A percentile compares a stretch with the other conserved stretches of the same genome.
phyloP scores from a whole-genome alignment of 1,139 yeast genomes.

The Candida sp. region DNA sequence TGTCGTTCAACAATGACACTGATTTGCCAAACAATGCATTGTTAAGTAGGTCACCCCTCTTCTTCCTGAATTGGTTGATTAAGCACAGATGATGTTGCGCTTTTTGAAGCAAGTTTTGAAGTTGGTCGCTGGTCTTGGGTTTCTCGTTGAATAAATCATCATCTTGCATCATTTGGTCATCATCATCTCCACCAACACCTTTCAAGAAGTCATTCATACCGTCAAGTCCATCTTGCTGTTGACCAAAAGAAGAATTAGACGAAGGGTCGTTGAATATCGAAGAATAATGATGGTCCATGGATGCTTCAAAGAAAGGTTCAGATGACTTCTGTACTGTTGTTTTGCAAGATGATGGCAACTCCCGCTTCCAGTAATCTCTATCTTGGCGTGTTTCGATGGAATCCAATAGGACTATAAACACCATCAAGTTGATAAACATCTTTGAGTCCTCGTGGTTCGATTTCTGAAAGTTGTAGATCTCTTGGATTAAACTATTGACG shows the following conservation, averaged over 20 bases:
- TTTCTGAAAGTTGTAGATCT: slow-evolving; percentile 23
- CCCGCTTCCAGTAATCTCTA: slow-evolving; percentile 29
- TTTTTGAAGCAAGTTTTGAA: slow-evolving; percentile 4
- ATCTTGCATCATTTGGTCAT: slow-evolving; percentile 14
- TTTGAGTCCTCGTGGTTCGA: slow-evolving; percentile 32
- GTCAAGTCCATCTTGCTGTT: slow-evolving; percentile 3
- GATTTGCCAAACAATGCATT: slow-evolving; percentile 11
- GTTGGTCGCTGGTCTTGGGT: slow-evolving; percentile 10
- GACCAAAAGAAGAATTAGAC: background rate
- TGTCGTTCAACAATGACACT: slow-evolving; percentile 13
- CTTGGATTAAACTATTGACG: slow-evolving; percentile 19
- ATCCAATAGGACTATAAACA: slow-evolving; percentile 23
- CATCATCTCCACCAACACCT: slow-evolving; percentile 14
- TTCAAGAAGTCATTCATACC: slow-evolving; percentile 8
- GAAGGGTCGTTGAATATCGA: slow-evolving; percentile 17
- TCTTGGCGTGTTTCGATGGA: slow-evolving; percentile 21
- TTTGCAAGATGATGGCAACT: slow-evolving; percentile 7
- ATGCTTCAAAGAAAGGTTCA: slow-evolving; percentile 8
- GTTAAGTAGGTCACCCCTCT: slow-evolving; percentile 6
- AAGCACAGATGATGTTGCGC: slow-evolving; percentile 7
- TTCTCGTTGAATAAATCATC: slow-evolving; percentile 16
- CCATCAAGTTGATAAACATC: slow-evolving; percentile 29
- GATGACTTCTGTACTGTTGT: background rate
- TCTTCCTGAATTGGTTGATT: slow-evolving; percentile 10
- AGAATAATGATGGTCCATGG: slow-evolving; percentile 19